Base-by-base conservation (phyloP, 2,329 filamentous ascomycete genomes). In the Albophoma yamanashiensis region DNA sequence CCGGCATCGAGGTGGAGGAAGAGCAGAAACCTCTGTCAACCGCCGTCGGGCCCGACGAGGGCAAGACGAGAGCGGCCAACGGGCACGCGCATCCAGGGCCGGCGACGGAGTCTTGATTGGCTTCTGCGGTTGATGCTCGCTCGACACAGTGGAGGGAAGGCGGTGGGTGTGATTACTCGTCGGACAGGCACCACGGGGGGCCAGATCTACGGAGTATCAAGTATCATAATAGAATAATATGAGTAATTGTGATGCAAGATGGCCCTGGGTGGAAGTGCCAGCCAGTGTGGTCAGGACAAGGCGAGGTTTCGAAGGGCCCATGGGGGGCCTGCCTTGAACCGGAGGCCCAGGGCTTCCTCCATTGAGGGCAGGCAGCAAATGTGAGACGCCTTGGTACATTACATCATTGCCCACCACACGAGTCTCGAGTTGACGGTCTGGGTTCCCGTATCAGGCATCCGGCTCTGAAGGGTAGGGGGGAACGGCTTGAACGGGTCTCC, bases 1-100 rank as follows among this genome's bases (percentile, higher is more conserved):
- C 85, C 12, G 93, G 92, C 0, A 85, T 97, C 20, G 85, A 91
- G 67, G 87, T 92, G 58, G 79, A 75, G 34, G 68, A n/a, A n/a
- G 40, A 38, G 50, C 31, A 22, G 20, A 22, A 6, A 36, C 4
- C 20, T 31, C 2, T 27, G n/a, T 53, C 9, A 17, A 4, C 50
- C 12, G 61, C 63, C 20, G 50, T 17, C 17, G 34, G 57, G 52
- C 45, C n/a, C 31, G 57, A 47, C 31, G 31, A 34, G 31, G 50
- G 31, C 31, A 22, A 36, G 50, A n/a, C 20, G 36, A 55, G 20
- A 36, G 31, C 20, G 6, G 31, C 31, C 50, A 55, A 55, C 31
- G 50, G 50, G 20, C 50, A 55, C 17, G 11, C 22, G 22, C 17
- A 22, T 42, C 39, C 38, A 31, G 20, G 31, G 20, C 20, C 1